phyloP scores from a whole-genome alignment of 2,329 filamentous ascomycete species.

The Aureobasidium sp. region DNA sequence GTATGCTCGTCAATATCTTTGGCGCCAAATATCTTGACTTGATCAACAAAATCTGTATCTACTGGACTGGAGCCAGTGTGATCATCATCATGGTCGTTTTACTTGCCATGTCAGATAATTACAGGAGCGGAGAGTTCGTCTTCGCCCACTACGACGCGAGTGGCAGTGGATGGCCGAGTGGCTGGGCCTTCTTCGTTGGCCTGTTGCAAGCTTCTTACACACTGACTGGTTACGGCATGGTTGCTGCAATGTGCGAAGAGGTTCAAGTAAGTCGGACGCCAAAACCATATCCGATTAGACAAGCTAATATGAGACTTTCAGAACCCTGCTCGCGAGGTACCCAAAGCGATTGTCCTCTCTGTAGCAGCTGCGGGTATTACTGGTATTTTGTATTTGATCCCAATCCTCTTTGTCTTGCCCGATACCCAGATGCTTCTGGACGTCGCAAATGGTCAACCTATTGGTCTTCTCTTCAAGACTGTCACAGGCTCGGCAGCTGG shows the following conservation, averaged over 20 bases:
- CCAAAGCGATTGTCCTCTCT: slow-evolving; percentile 63
- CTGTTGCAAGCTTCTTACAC: slow-evolving; percentile 59
- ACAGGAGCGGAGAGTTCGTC: slow-evolving; percentile 55
- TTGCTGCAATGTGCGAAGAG: slow-evolving; percentile 66
- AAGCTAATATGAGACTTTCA: slow-evolving; percentile 25
- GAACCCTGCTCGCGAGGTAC: slow-evolving; percentile 60
- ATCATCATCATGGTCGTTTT: slow-evolving; percentile 62
- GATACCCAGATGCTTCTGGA: slow-evolving; percentile 56
- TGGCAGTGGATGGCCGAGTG: slow-evolving; percentile 56
- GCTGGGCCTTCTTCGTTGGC: slow-evolving; percentile 68
- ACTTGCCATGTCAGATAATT: slow-evolving; percentile 53
- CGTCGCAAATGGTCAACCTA: slow-evolving; percentile 67
- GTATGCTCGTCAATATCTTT: slow-evolving; percentile 59
- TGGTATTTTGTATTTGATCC: slow-evolving; percentile 61
- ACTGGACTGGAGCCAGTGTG: slow-evolving; percentile 61
- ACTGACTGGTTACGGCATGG: slow-evolving; percentile 62
- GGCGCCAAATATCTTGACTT: slow-evolving; percentile 55
- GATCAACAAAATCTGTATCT: slow-evolving; percentile 67
- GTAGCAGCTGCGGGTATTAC: slow-evolving; percentile 61
- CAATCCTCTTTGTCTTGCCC: slow-evolving; percentile 69
- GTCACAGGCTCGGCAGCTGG: slow-evolving; percentile 61
- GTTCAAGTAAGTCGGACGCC: slow-evolving; percentile 36
- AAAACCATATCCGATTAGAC: background rate
- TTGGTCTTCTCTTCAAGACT: slow-evolving; percentile 67
- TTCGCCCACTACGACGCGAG: slow-evolving; percentile 63